A percentile compares a stretch with the other conserved stretches of the same genome.
Conservation (phyloP, 495 filamentous ascomycete species). For the Xylaria longipes region DNA sequence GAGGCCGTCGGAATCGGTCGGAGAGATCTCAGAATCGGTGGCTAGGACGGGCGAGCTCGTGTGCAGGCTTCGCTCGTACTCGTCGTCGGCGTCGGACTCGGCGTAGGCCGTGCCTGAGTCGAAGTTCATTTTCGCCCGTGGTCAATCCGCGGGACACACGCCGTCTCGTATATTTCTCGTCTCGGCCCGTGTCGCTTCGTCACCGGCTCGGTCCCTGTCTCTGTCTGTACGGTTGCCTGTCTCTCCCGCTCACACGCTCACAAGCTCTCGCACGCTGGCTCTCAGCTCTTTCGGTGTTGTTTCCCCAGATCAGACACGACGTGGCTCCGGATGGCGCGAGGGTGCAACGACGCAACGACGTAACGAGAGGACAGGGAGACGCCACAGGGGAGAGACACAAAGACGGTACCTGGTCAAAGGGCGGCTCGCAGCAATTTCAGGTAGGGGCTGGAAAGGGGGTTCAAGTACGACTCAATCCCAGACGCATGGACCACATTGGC, state of each 20-base stretch:
- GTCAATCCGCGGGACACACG: constrained; percentile 2
- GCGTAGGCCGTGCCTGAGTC: constrained; percentile 69
- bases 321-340: constrained; percentile 8
- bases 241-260: not conserved
- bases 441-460: constrained; percentile 2
- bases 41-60: constrained; percentile 74
- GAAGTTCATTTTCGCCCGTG: constrained; percentile 57
- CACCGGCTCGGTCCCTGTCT: not conserved
- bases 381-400: constrained; percentile 16
- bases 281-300: constrained; percentile 1
- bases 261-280: not conserved
- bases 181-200: not conserved
- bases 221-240: not conserved
- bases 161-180: not conserved
- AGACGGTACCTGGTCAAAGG: constrained; percentile 3
- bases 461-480: not conserved
- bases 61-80: constrained; percentile 83
- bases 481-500: not conserved
- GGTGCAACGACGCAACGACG: constrained; percentile 1
- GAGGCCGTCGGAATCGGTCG: constrained; percentile 75
- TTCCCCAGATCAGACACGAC: not conserved
- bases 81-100: constrained; percentile 92
- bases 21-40: constrained; percentile 79
- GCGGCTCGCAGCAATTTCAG: not conserved
- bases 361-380: not conserved